A percentile compares a stretch with the other conserved stretches of the same genome.
Evolutionary conservation across 2,329 filamentous ascomycete species (phyloP).

Genomic region (Xylaria sp.): DNA sequence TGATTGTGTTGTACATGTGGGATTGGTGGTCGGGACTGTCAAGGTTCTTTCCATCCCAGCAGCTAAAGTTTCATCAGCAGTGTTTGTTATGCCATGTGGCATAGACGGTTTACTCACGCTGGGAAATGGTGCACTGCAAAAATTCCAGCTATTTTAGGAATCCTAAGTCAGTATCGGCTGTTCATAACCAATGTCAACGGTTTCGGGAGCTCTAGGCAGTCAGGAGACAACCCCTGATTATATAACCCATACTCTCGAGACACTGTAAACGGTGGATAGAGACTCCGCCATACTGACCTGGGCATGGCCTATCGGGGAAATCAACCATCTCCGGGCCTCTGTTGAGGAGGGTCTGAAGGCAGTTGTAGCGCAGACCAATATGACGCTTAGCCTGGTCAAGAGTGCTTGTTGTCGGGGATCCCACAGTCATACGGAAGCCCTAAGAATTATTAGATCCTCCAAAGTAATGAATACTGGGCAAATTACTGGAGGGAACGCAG

Average conservation of each 20-base stretch:
- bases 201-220: neutral
- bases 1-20: slow-evolving; percentile 46
- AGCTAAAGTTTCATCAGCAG: slow-evolving; percentile 42
- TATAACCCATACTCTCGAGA: neutral
- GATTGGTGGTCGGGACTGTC: slow-evolving; percentile 48
- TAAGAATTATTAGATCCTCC: slow-evolving; percentile 37
- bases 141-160: slow-evolving; percentile 45
- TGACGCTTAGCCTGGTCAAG: slow-evolving; percentile 48
- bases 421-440: slow-evolving; percentile 59
- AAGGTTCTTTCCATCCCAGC: slow-evolving; percentile 58
- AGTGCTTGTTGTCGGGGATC: slow-evolving; percentile 47
- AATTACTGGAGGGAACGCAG: slow-evolving; percentile 55
- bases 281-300: slow-evolving; percentile 40
- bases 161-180: neutral
- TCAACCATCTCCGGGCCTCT: slow-evolving; percentile 53
- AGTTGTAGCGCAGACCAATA: slow-evolving; percentile 55
- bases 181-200: neutral
- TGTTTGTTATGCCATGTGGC: neutral
- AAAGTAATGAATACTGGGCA: neutral
- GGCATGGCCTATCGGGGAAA: slow-evolving; percentile 54
- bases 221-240: neutral
- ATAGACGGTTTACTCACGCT: slow-evolving; percentile 44
- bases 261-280: neutral
- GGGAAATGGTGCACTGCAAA: slow-evolving; percentile 57
- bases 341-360: slow-evolving; percentile 52